Conservation (phyloP, 495 filamentous ascomycete genomes). For the Aspergillus asperescens region DNA sequence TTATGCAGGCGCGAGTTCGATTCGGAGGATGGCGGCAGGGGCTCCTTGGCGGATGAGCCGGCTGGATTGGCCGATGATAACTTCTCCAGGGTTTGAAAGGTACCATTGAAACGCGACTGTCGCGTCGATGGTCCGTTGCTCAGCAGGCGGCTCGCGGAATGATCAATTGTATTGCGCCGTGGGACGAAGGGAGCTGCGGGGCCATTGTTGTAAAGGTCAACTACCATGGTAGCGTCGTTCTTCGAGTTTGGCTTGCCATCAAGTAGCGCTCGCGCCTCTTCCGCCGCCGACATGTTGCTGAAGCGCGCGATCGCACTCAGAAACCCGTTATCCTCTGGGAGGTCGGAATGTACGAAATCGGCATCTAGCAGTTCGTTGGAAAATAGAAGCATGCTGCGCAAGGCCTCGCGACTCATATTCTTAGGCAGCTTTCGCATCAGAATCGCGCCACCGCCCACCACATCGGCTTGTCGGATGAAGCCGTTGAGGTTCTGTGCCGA, state of each 20-base stretch:
- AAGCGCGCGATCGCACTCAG: slow-evolving; percentile 73
- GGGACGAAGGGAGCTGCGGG: slow-evolving; percentile 39
- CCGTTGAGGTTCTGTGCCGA: slow-evolving; percentile 46
- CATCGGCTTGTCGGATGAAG: slow-evolving; percentile 31
- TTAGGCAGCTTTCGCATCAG: slow-evolving; percentile 72
- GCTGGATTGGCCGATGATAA: slow-evolving; percentile 60
- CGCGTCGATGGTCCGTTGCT: slow-evolving; percentile 53
- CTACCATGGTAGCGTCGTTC: slow-evolving; percentile 71
- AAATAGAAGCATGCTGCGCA: slow-evolving; percentile 79
- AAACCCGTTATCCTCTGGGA: slow-evolving; percentile 66
- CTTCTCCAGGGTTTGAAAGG: slow-evolving; percentile 68
- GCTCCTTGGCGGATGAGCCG: slow-evolving; percentile 46
- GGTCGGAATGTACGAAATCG: slow-evolving; percentile 62
- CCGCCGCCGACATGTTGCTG: slow-evolving; percentile 61
- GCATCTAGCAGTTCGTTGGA: slow-evolving; percentile 74
- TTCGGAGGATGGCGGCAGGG: slow-evolving; percentile 57
- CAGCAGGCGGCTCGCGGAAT: slow-evolving; percentile 45
- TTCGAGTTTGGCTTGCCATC: slow-evolving; percentile 74
- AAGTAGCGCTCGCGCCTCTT: slow-evolving; percentile 69
- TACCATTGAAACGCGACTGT: slow-evolving; percentile 70
- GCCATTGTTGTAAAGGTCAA: slow-evolving; percentile 58
- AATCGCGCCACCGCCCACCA: slow-evolving; percentile 46
- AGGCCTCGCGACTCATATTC: slow-evolving; percentile 64
- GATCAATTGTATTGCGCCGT: slow-evolving; percentile 58
- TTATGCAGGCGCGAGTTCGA: slow-evolving; percentile 59